Percentiles rank a stretch among this genome's conserved stretches.
These are phyloP conservation scores for Globisporangium camurandrum DNA, from an alignment of 352 stramenopile genomes.

Conservation along the genomic window DNA sequence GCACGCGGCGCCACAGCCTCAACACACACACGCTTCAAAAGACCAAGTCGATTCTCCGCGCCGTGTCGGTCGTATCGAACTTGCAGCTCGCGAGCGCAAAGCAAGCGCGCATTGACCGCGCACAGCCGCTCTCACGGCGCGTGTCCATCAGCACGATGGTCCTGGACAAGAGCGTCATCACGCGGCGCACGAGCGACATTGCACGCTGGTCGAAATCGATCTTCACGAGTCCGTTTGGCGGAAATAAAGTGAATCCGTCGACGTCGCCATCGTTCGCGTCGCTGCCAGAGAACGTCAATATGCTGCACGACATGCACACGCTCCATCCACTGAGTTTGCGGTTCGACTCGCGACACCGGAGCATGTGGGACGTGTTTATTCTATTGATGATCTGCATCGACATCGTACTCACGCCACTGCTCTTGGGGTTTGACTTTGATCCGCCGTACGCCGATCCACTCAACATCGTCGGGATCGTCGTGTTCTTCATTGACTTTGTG, in stretches of 20 bases:
- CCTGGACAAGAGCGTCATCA: constrained; percentile 7
- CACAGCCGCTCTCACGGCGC: constrained; percentile 24
- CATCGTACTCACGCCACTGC: constrained; percentile 41
- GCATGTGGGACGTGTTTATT: constrained; percentile 46
- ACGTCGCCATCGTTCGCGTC: not conserved
- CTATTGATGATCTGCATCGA: constrained; percentile 48
- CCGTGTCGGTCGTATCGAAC: constrained; percentile 9
- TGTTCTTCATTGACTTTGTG: constrained; percentile 53
- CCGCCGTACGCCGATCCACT: constrained; percentile 16
- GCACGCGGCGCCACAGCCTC: constrained; percentile 4
- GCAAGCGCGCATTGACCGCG: constrained; percentile 12
- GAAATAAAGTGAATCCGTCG: constrained; percentile 1
- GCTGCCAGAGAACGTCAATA: constrained; percentile 22
- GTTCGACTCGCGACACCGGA: constrained; percentile 33
- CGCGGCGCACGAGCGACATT: constrained; percentile 4
- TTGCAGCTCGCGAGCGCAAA: constrained; percentile 5
- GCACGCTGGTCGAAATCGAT: constrained; percentile 8
- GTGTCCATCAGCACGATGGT: constrained; percentile 26
- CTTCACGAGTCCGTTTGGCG: constrained; percentile 4
- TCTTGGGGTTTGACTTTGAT: constrained; percentile 37
- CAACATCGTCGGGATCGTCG: constrained; percentile 28
- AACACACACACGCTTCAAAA: constrained; percentile 8
- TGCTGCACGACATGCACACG: constrained; percentile 24
- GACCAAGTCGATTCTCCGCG: constrained; percentile 13
- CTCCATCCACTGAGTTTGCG: constrained; percentile 37